Evolutionary conservation across 352 stramenopile species (phyloP), one percentile per base, ranked within the genome.

Genomic region (Phytophthora europaea): DNA sequence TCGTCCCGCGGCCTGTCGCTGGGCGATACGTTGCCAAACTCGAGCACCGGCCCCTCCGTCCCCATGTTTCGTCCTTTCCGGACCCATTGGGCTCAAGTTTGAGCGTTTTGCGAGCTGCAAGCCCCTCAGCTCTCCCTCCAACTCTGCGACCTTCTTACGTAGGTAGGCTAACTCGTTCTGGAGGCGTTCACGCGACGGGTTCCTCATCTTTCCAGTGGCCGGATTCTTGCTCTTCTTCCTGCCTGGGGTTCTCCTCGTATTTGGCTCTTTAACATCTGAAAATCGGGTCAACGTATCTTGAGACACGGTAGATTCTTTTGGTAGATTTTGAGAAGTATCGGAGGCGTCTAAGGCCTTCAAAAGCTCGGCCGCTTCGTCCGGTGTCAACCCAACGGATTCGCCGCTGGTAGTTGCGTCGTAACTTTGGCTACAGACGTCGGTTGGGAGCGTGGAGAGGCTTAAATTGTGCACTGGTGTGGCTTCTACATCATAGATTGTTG

Each of bases 1-100:
- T 7, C 74, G 74, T 13, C 71, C 68, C 40, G 75, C 62, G 8
- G 77, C 72, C 54, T 91, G 84, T 12, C 84, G 74, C 40, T 85
- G 73, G 16, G 82, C 82, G 20, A 90, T 82, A 13, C 80, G 76
- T 16, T 81, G 73, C 84, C 84, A 91, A 54, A 90, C 76, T 53
- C 62, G 65, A 48, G 64, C 68, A 58, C 53, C 20, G 5, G 73
- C 66, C 13, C 61, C 65, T 55, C 51, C 58, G 26, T 70, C 63
- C 18, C 61, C 65, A 6, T 83, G 61, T 22, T 33, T 40, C 15
- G 16, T 47, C 23, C 3, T 9, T 40, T 52, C 50, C 13, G 20
- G 54, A 50, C 52, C 13, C 9, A 26, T 51, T 52, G 67, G 31
- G 1, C 23, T 55, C 13, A 33, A 70, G 48, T 33, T 34, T 33